Conservation (phyloP, 1,284 basidiomycete species). For the Tausonia pullulans region DNA sequence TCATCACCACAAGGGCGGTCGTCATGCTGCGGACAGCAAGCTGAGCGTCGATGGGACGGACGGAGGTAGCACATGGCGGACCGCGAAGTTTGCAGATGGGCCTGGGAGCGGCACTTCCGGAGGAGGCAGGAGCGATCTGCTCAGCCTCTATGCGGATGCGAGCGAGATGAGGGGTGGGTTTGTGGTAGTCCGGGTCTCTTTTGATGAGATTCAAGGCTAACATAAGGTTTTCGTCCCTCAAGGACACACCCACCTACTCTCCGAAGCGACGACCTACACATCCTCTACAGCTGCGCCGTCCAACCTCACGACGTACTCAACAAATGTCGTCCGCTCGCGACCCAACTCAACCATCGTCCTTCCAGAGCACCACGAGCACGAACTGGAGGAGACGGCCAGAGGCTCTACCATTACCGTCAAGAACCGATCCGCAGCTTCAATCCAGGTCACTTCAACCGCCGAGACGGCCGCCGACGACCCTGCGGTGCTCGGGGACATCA, state of each 20-base stretch:
- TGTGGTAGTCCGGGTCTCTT: neutral
- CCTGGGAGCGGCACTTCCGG: constrained; percentile 17
- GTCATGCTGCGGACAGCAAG: constrained; percentile 15
- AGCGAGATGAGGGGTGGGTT: constrained; percentile 27
- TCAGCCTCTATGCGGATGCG: constrained; percentile 22
- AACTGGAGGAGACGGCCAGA: neutral
- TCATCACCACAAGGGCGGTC: constrained; percentile 31
- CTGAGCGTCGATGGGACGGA: constrained; percentile 4
- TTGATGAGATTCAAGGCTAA: neutral
- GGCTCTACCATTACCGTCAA: constrained; percentile 10
- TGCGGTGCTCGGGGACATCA: neutral
- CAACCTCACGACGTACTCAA: neutral
- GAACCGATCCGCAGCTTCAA: neutral
- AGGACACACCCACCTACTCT: constrained; percentile 14
- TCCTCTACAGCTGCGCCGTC: constrained; percentile 1
- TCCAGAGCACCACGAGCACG: neutral
- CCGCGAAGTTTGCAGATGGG: constrained; percentile 30
- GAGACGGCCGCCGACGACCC: neutral
- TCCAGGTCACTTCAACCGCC: neutral
- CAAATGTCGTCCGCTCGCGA: constrained; percentile 6
- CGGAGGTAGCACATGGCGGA: constrained; percentile 28
- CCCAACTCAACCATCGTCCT: neutral
- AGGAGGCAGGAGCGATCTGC: constrained; percentile 3
- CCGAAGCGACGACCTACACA: constrained; percentile 9
- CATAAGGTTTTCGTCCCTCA: neutral